Percentiles rank a stretch among this genome's conserved stretches.
Conservation (phyloP, 768 basidiomycete genomes). For the Dioszegia hungarica region DNA sequence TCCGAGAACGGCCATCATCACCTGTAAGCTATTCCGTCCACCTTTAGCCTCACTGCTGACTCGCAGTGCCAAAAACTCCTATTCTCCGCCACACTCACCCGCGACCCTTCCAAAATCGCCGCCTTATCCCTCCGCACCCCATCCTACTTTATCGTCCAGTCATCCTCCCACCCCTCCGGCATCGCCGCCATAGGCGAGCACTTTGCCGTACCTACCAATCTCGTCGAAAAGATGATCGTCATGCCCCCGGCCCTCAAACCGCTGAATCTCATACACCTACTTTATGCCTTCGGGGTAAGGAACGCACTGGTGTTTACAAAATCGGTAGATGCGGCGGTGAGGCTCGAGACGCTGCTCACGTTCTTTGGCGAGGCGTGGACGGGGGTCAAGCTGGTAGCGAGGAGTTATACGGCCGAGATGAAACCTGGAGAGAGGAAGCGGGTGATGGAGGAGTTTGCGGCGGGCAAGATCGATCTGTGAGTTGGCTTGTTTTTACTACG, state of each 20-base stretch:
- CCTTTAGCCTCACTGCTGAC: background rate
- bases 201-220: slow-evolving; percentile 66
- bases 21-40: background rate
- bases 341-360: slow-evolving; percentile 74
- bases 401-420: slow-evolving; percentile 84
- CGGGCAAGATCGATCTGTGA: slow-evolving; percentile 76
- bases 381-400: slow-evolving; percentile 51
- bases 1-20: slow-evolving; percentile 2
- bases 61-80: slow-evolving; percentile 79
- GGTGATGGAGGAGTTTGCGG: slow-evolving; percentile 74
- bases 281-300: slow-evolving; percentile 58
- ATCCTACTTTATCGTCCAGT: slow-evolving; percentile 82
- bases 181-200: slow-evolving; percentile 39
- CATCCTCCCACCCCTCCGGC: slow-evolving; percentile 22
- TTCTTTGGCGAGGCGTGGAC: slow-evolving; percentile 64
- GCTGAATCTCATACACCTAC: slow-evolving; percentile 78
- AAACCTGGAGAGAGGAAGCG: slow-evolving; percentile 64
- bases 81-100: slow-evolving; percentile 92
- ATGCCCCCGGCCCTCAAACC: slow-evolving; percentile 77
- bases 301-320: slow-evolving; percentile 95
- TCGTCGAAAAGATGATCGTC: slow-evolving; percentile 86
- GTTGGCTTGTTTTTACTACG: slow-evolving; percentile 22
- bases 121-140: slow-evolving; percentile 71
- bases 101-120: slow-evolving; percentile 87
- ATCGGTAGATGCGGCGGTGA: slow-evolving; percentile 79